phyloP scores from a whole-genome alignment of 2,329 filamentous ascomycete genomes.

The Drechslerella stenobrocha region DNA sequence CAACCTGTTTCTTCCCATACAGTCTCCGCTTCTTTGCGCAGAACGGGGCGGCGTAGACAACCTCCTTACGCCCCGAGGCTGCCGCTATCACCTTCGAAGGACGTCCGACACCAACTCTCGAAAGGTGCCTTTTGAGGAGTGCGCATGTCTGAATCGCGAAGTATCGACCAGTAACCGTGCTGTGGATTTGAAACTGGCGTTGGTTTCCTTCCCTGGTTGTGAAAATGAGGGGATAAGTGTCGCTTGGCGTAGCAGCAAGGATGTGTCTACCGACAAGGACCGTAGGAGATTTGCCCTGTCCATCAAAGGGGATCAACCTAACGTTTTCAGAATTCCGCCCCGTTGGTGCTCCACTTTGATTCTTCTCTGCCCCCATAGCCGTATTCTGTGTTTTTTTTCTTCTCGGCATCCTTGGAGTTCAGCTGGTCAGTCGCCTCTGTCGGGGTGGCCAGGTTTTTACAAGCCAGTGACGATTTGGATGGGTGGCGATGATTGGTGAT shows the following conservation, averaged over 20 bases:
- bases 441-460: too few species aligned
- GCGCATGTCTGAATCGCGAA: slow-evolving; percentile 29
- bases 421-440: background rate
- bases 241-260: slow-evolving; percentile 1
- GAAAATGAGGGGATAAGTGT: slow-evolving; percentile 12
- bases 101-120: background rate
- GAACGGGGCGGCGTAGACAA: slow-evolving; percentile 32
- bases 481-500: too few species aligned
- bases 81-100: slow-evolving; percentile 18
- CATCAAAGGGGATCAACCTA: slow-evolving; percentile 12
- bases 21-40: slow-evolving; percentile 1
- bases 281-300: slow-evolving; percentile 1
- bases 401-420: background rate
- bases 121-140: slow-evolving; percentile 12
- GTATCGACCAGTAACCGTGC: slow-evolving; percentile 8
- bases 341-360: background rate
- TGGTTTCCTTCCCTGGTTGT: slow-evolving; percentile 2
- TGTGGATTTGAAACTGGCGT: slow-evolving; percentile 13
- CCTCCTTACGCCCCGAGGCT: slow-evolving; percentile 21
- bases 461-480: too few species aligned
- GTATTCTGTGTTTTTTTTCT: too few species aligned
- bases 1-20: slow-evolving; percentile 14
- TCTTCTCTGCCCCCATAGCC: too few species aligned
- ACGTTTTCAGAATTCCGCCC: slow-evolving; percentile 26
- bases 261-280: slow-evolving; percentile 11